Conservation (phyloP, 192 early-diverging fungal genomes). For the Diversispora eburnea region DNA sequence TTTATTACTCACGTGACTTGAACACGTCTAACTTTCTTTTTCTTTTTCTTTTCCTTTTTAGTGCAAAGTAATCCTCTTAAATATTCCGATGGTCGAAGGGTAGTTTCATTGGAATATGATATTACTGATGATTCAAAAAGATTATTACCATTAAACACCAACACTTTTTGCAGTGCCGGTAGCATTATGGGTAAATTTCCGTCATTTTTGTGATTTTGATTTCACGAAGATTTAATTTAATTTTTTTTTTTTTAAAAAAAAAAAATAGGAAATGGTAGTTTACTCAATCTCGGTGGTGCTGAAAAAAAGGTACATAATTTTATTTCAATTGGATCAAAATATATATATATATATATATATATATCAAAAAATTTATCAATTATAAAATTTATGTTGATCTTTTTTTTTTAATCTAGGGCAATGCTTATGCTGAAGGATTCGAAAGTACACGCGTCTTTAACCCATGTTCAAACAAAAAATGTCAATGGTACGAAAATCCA, state of each 20-base stretch:
- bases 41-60: neutral
- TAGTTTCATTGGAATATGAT: constrained; percentile 49
- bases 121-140: constrained; percentile 39
- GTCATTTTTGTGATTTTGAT: too few relatives aligned
- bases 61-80: constrained; percentile 45
- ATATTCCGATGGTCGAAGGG: constrained; percentile 39
- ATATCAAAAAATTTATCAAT: constrained; percentile 8
- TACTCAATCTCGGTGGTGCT: constrained; percentile 50
- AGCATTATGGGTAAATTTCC: constrained; percentile 35
- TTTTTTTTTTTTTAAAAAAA: too few relatives aligned
- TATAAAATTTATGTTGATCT: too few relatives aligned
- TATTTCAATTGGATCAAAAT: neutral
- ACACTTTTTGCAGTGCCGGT: constrained; percentile 56
- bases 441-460: constrained; percentile 45
- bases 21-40: neutral
- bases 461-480: constrained; percentile 42
- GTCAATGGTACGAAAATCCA: constrained; percentile 46
- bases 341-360: neutral
- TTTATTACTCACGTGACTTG: neutral
- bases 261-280: constrained; percentile 38
- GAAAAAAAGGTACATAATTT: constrained; percentile 29
- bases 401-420: neutral
- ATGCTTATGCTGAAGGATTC: constrained; percentile 33
- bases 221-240: too few relatives aligned
- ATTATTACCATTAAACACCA: constrained; percentile 43